Evolutionary conservation across 148 eudicot genomes (phyloP).

Genomic region (Hydrangea macrophylla): DNA sequence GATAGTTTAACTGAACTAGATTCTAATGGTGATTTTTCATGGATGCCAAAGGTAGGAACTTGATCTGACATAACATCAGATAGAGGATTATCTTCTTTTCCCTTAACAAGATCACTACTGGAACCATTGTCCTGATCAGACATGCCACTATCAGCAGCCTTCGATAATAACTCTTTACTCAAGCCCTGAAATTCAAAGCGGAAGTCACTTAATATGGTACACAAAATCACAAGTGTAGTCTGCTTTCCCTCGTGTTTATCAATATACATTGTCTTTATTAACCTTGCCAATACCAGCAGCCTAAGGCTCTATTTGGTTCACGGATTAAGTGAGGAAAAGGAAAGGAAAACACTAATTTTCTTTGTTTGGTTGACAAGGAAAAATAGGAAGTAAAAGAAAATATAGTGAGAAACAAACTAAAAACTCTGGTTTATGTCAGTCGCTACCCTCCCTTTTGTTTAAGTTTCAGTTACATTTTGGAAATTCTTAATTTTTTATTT

Average conservation of each 20-base stretch:
- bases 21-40: slow-evolving; percentile 40
- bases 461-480: too few species aligned
- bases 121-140: slow-evolving; percentile 37
- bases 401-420: too few species aligned
- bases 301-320: too few species aligned
- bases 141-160: slow-evolving; percentile 34
- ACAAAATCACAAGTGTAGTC: not conserved
- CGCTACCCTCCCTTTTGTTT: too few species aligned
- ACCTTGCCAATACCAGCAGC: too few species aligned
- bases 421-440: too few species aligned
- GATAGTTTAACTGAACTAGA: slow-evolving; percentile 25
- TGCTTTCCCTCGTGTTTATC: not conserved
- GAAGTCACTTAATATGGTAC: not conserved
- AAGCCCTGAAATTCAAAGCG: slow-evolving; percentile 41
- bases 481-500: too few species aligned
- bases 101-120: slow-evolving; percentile 35
- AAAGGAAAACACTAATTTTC: too few species aligned
- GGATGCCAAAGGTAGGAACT: slow-evolving; percentile 67
- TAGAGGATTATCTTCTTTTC: slow-evolving; percentile 35
- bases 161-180: slow-evolving; percentile 33
- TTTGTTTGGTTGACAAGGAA: too few species aligned
- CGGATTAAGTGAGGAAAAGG: too few species aligned
- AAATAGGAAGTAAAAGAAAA: too few species aligned
- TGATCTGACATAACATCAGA: slow-evolving; percentile 52
- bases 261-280: too few species aligned